Evolutionary conservation across 768 basidiomycete genomes (phyloP), one percentile per base, ranked within the genome.

Genomic region (Xerocomellus dryophilus): DNA sequence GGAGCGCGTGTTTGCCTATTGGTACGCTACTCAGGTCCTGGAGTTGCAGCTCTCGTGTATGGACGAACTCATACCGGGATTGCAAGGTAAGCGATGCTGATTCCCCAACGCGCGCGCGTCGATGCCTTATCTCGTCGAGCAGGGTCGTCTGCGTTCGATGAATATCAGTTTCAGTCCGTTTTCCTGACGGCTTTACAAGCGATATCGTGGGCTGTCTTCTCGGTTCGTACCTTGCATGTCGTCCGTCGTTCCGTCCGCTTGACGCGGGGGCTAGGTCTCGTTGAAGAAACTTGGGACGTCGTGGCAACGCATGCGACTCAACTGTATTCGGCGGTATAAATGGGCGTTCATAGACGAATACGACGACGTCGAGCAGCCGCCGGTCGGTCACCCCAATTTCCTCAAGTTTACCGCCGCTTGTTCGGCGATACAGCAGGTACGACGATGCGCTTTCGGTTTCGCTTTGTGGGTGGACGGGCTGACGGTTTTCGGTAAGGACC

Each of bases 1-100:
- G 40, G 91, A 93, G 63, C 79, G 74, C 32, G 74, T 85, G 0
- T 81, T 90, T 56, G 85, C 89, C 3, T 91, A 92, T 69, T 91
- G 88, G 85, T 88, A 88, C 62, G 72, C 75, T 6, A 65, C 78
- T 3, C 76, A 78, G 41, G 77, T 90, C 4, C 71, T 86, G 1
- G 81, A 84, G 18, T 68, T 68, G 21, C 84, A 90, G 58, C 62
- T 88, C 9, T 67, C 70, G 4, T 79, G 74, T 53, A 66, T 88
- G 50, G 82, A 88, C 49, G 66, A 71, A 15, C 50, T 88, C 41
- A 44, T 78, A 15, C 57, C 62, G 2, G 65, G 72, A 11, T 63
- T 82, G 7, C 65, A 71, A 35, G 59, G 73, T 68, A 72, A 36
- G 83, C 77, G n/a, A 31, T 0, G n/a, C n/a, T 3, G 23, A 9